Base-by-base conservation (phyloP, 768 basidiomycete genomes). In the Paxillus rubicundulus region DNA sequence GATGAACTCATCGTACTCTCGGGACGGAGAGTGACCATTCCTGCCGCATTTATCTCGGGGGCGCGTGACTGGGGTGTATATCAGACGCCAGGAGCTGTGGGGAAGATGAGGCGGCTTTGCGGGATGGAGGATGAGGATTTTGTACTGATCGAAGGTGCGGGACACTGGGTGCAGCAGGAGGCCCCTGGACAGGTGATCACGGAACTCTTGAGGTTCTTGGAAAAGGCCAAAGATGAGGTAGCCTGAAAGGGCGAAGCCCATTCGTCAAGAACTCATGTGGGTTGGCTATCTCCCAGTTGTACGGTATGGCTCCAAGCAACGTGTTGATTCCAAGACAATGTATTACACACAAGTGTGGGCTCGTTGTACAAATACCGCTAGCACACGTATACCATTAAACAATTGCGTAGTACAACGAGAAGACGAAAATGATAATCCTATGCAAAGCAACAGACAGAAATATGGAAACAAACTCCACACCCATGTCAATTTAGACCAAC, bases 141-240 rank as follows among this genome's bases (percentile, higher is more conserved):
- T 30, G 73, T 82, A n/a, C 53, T 86, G 39, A 66, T 85, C 9
- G 68, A 76, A 2, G 77, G 76, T 4, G 82, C 82, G 0, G 85
- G 84, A 0, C 85, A 85, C 64, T 84, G 84, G 84, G 80, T 79
- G 16, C 82, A 81, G 61, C 81, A 85, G 60, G 84, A 84, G 60
- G 55, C 71, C 27, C 75, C 78, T 12, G 72, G 72, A 40, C 69
- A 57, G 12, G 74, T 84, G 14, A 62, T 80, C 7, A 42, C 66
- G 17, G 65, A 70, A 45, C 49, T 84, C 48, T 45, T 74, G 45
- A 52, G 62, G 27, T 82, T 84, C 58, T 60, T 80, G 54, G 61
- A 47, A 2, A 68, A 61, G 51, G 57, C 69, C 9, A 48, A 52
- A 20, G 30, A 37, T 4, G 32, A 16, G 16, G 20, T 30, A 0